Evolutionary conservation across 176 grass and related monocot genomes (phyloP).

Genomic region (Aegilops bicornis): DNA sequence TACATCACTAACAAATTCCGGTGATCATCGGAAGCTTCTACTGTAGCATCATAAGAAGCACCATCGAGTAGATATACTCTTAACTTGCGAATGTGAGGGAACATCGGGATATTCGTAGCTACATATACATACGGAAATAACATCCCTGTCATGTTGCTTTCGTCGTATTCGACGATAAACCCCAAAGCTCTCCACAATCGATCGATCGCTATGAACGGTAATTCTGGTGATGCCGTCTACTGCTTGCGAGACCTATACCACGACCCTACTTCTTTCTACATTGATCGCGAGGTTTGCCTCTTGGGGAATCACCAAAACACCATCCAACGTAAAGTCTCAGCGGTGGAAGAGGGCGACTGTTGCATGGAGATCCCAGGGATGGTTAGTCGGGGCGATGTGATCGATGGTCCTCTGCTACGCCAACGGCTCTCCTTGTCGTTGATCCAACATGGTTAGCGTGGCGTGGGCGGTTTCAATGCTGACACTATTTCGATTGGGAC

Average conservation of each 20-base stretch:
- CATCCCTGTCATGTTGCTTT: neutral
- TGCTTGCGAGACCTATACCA: neutral
- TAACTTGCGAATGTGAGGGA: neutral
- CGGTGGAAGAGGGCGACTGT: neutral
- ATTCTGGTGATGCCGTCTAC: neutral
- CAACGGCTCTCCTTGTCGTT: neutral
- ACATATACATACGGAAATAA: neutral
- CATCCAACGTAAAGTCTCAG: neutral
- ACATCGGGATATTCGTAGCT: too few relatives aligned
- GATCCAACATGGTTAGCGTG: too few relatives aligned
- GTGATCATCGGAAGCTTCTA: conserved; percentile 2
- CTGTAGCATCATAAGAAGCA: neutral
- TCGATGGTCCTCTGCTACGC: neutral
- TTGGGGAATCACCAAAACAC: neutral
- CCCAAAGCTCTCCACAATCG: neutral
- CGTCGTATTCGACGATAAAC: neutral
- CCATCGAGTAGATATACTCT: too few relatives aligned
- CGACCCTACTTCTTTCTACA: neutral
- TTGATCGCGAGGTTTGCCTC: conserved; percentile 21
- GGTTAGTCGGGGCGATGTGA: neutral
- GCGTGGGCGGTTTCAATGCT: too few relatives aligned
- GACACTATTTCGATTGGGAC: too few relatives aligned
- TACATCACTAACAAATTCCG: conserved; percentile 19
- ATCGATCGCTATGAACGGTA: neutral
- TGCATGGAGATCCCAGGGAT: neutral